Evolutionary conservation across 2,329 filamentous ascomycete genomes (phyloP), one percentile per base, ranked within the genome.

Genomic region (Claviceps sp.): DNA sequence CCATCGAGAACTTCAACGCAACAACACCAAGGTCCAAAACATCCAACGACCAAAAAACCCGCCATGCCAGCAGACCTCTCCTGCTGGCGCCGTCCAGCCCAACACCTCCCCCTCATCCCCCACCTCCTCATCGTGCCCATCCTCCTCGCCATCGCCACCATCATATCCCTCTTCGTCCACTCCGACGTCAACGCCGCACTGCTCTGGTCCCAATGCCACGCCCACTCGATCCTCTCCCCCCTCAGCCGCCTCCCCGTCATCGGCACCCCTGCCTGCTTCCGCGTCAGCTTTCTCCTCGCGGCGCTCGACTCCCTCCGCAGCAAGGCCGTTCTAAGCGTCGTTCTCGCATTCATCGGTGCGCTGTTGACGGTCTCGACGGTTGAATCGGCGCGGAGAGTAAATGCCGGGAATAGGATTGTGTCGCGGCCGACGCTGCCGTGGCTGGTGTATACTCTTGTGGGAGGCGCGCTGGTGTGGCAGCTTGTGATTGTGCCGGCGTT

Each of bases 201-300:
- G 55, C 72, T 78, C 54, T 77, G 72, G 65, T 76, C 73, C 44
- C 74, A 77, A 58, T 78, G 75, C 63, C 71, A 76, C 60, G 66
- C 75, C 2, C 71, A 63, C 54, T 62, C 72, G 8, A 71, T 70
- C 16, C 59, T 77, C 22, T 72, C 71, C 11, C 65, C 50, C 18
- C 60, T 78, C 22, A 71, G 69, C 46, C 68, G 61, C n/a, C 59
- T 75, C 2, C 73, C 73, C 5, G 54, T 71, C 44, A 50, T 78
- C 24, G 73, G 73, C 40, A 65, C 72, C 2, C 70, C 72, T 16
- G 54, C 66, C 30, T 78, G 75, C 63, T 77, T 74, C 61, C 60
- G 75, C 53, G 65, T 76, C 59, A 72, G 70, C 66, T 75, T 76
- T 66, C 72, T 77, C 62, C 63, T 67, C 54, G 64, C 65, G 30